Evolutionary conservation across 1,139 yeast species (phyloP), one percentile per base, ranked within the genome.

Genomic region (Suzukiozyma palmioleophila): DNA sequence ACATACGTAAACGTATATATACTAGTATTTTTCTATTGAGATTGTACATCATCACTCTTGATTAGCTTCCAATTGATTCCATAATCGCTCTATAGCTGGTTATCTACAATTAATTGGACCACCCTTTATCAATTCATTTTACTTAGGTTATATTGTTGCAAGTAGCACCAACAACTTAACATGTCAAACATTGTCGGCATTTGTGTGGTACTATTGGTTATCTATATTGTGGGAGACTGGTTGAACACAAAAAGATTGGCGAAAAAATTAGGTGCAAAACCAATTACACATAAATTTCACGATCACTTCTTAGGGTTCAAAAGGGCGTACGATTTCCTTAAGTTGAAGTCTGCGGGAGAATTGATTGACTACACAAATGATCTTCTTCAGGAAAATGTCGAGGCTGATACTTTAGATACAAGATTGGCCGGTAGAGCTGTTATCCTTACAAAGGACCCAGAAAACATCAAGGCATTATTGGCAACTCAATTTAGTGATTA

Each of bases 401-500:
- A 33, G 9, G 12, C 46, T 8, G 46, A 47, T 4, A 48, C 51
- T 3, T 41, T 51, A 42, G 44, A 44, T 3, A 42, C 46, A 11
- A 43, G 39, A 12, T 40, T 55, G 24, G 50, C 55, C 7, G 60
- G 60, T 6, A 41, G 40, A 8, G 50, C 52, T 12, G 40, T 60
- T 8, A 37, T 62, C 25, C 33, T 53, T 25, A 66, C 72, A 4
- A 51, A 44, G 33, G 69, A 66, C 35, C 72, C 73, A 4, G 72
- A 66, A 42, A 63, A 66, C 49, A 57, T 69, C 48, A 58, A 67
- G 47, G 73, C 73, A 3, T 43, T 67, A 9, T 58, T 67, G 45
- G 69, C 71, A 28, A 64, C 71, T 26, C 70, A 71, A 41, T 76
- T 77, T 52, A 64, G 64, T 47, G 81, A 77, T 43, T 77, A 73